Evolutionary conservation across 345 rosid species (phyloP).

Genomic region (Combretum micranthum): DNA sequence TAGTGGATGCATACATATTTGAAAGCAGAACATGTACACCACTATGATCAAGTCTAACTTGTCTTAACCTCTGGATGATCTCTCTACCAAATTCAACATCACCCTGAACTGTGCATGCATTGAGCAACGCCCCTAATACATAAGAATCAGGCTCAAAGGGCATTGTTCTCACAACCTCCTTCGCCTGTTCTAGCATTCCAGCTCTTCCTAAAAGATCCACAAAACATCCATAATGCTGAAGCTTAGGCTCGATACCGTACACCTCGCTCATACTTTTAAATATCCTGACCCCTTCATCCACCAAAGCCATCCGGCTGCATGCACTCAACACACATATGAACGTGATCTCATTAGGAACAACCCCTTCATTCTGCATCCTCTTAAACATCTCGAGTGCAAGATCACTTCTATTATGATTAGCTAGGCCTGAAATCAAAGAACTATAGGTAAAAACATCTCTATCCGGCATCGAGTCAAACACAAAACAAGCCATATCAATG

Average conservation of each 20-base stretch:
- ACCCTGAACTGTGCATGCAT: conserved; percentile 30
- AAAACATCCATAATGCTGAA: conserved; percentile 53
- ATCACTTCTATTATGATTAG: conserved; percentile 44
- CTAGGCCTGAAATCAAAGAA: conserved; percentile 47
- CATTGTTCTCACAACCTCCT: conserved; percentile 28
- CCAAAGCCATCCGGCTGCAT: conserved; percentile 45
- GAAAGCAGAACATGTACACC: conserved; percentile 26
- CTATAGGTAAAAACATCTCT: conserved; percentile 29
- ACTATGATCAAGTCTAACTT: conserved; percentile 31
- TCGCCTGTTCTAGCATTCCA: conserved; percentile 44
- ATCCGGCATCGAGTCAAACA: conserved; percentile 23
- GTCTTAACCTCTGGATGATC: conserved; percentile 24
- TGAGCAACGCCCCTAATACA: conserved; percentile 29
- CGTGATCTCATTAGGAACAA: conserved; percentile 39
- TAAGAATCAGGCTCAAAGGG: conserved; percentile 41
- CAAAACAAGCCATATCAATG: conserved; percentile 27
- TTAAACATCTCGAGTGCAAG: conserved; percentile 27
- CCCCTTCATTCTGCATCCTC: conserved; percentile 29
- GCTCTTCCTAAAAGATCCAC: conserved; percentile 52
- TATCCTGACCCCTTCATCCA: conserved; percentile 31
- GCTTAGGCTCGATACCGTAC: conserved; percentile 20
- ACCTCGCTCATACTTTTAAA: conserved; percentile 33
- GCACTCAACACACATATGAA: conserved; percentile 43
- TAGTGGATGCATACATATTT: conserved; percentile 23
- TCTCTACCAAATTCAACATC: conserved; percentile 24